Evolutionary conservation across 805 yeast genomes (phyloP).

Genomic region (Barnettozyma vustinii): DNA sequence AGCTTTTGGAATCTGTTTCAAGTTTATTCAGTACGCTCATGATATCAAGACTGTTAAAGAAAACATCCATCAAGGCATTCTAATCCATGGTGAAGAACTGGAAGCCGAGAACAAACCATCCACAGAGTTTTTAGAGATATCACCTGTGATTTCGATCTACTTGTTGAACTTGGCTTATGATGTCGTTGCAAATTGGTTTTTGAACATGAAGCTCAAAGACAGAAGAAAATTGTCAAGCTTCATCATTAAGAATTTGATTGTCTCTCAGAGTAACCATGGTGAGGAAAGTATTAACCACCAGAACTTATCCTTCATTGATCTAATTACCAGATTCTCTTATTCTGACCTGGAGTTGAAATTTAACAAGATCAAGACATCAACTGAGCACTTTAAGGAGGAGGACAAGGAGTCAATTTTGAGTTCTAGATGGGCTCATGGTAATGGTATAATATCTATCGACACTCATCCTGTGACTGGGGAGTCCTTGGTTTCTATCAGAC

Average conservation of each 20-base stretch:
- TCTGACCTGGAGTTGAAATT: constrained; percentile 55
- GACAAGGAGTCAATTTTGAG: constrained; percentile 18
- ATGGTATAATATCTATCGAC: constrained; percentile 49
- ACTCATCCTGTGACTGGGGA: constrained; percentile 49
- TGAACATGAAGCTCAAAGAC: constrained; percentile 54
- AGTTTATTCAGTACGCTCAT: constrained; percentile 65
- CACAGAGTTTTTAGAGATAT: constrained; percentile 39
- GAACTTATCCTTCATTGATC: constrained; percentile 59
- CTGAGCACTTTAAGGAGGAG: constrained; percentile 22
- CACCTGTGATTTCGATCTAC: constrained; percentile 54
- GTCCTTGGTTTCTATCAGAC: constrained; percentile 45
- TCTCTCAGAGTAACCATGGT: constrained; percentile 33
- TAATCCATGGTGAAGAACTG: constrained; percentile 37
- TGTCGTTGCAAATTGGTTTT: constrained; percentile 67
- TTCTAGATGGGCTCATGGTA: constrained; percentile 58
- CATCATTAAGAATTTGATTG: constrained; percentile 50
- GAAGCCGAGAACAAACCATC: constrained; percentile 51
- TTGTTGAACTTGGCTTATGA: constrained; percentile 57
- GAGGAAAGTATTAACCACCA: constrained; percentile 34
- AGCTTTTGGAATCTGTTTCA: constrained; percentile 79
- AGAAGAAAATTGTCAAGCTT: constrained; percentile 58
- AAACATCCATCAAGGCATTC: constrained; percentile 26
- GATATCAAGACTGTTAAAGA: constrained; percentile 34
- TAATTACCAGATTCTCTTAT: constrained; percentile 61
- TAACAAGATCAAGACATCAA: constrained; percentile 17